Base-by-base conservation (phyloP, 1,139 yeast species). In the Scheffersomyces insectosa region DNA sequence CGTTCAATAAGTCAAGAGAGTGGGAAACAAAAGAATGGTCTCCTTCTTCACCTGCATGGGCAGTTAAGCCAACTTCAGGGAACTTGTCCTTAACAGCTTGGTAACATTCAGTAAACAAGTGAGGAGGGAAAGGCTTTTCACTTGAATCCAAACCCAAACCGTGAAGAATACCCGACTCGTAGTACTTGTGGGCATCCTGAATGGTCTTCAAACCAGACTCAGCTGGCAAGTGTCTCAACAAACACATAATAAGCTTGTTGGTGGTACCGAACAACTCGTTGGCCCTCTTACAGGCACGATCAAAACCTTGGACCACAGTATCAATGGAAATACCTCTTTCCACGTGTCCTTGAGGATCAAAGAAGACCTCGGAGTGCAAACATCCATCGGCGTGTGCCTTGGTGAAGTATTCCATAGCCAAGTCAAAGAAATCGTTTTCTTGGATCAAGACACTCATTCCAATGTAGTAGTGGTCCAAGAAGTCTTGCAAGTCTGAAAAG, bases 21-120 rank as follows among this genome's bases (percentile, higher is more conserved):
- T 72, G 71, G 10, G 66, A 51, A 32, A 87, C 86, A 51, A 71
- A 85, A 12, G 79, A 73, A 37, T 87, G 80, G 50, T 84, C 88
- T 41, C 93, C 95, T 67, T 87, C 95, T 65, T 87, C 95, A 52
- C 95, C 95, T 3, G 93, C 95, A 60, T 87, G 95, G 2, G 95
- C 93, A 31, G 95, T 87, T 42, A 84, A 70, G 35, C 80, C 77
- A 44, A 82, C 74, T 39, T 72, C 59, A 28, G 83, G 80, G 54
- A 69, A 76, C 35, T 68, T 55, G 16, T 67, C 63, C 41, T 69
- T 69, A 8, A 85, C 73, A 15, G 63, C 57, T 10, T 65, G 55
- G 59, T 82, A 87, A 60, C 89, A 82, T 37, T 83, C 86, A 13
- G 65, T 65, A 56, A 86, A 87, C 34, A 82, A 56, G 42, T 77